Evolutionary conservation across 2,329 filamentous ascomycete species (phyloP).

Genomic region (Ophiocordyceps camponoti-rufipedis): DNA sequence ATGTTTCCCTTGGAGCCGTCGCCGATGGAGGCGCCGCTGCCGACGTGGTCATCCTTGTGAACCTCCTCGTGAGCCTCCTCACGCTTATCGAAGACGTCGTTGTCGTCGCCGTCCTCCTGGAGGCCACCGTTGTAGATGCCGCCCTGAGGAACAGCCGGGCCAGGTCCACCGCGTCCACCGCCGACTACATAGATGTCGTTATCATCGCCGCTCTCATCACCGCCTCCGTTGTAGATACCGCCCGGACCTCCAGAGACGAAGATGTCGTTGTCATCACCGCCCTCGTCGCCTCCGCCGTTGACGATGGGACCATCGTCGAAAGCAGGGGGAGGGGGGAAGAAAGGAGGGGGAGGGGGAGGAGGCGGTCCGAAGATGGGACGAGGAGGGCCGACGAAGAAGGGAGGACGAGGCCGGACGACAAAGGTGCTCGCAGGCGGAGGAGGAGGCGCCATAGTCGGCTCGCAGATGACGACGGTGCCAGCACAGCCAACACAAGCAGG

Average conservation of each 20-base stretch:
- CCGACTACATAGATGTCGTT: neutral
- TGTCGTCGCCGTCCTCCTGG: neutral
- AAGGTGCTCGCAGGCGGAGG: neutral
- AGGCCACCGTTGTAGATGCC: neutral
- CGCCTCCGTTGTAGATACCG: neutral
- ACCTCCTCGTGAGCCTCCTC: too few species aligned
- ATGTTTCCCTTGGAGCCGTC: too few species aligned
- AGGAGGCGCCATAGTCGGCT: conserved; percentile 3
- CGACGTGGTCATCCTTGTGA: too few species aligned
- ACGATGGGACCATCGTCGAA: neutral
- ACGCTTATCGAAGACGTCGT: neutral
- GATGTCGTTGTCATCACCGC: neutral
- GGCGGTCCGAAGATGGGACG: neutral
- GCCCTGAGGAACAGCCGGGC: too few species aligned
- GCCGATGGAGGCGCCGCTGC: too few species aligned
- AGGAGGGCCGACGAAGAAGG: neutral
- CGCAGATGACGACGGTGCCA: conserved; percentile 9
- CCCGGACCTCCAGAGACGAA: neutral
- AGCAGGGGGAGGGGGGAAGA: neutral
- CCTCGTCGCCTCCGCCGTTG: neutral
- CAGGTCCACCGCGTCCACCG: too few species aligned
- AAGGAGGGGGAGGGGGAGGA: neutral
- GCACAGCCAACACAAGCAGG: conserved; percentile 7
- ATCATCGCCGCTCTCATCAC: neutral
- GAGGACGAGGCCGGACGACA: neutral